Conservation (phyloP, 768 basidiomycete genomes). For the Calocybe indica region DNA sequence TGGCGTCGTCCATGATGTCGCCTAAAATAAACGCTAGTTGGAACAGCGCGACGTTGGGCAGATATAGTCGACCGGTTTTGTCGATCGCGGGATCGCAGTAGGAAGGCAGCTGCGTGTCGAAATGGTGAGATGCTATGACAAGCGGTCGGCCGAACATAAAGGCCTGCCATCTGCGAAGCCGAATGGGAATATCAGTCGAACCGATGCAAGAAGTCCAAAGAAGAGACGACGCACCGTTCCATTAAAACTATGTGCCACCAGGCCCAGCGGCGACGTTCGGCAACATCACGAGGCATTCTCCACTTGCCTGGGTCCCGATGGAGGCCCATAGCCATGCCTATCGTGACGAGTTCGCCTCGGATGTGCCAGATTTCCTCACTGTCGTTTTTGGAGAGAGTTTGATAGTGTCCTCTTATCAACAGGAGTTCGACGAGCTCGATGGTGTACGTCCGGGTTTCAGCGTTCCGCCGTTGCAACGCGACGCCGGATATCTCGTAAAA, state of each 20-base stretch:
- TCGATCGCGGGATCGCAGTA: constrained; percentile 60
- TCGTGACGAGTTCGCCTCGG: constrained; percentile 65
- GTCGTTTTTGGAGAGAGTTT: constrained; percentile 67
- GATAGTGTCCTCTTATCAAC: constrained; percentile 65
- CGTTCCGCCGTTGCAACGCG: constrained; percentile 56
- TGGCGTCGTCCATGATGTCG: constrained; percentile 81
- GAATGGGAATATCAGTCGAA: constrained; percentile 7
- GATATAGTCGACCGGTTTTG: constrained; percentile 57
- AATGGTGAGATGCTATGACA: constrained; percentile 73
- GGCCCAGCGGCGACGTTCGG: constrained; percentile 79
- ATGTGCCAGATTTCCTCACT: constrained; percentile 79
- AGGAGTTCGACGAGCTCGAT: constrained; percentile 75
- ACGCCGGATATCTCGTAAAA: constrained; percentile 67
- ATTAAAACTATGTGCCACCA: constrained; percentile 88
- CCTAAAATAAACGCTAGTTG: constrained; percentile 73
- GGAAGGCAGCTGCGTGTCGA: constrained; percentile 74
- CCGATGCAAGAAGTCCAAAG: constrained; percentile 4
- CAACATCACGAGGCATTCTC: constrained; percentile 60
- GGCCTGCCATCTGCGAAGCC: constrained; percentile 67
- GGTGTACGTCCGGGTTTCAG: constrained; percentile 54
- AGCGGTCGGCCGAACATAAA: constrained; percentile 83
- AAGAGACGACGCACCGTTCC: constrained; percentile 49
- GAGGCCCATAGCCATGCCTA: constrained; percentile 77
- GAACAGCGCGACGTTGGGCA: constrained; percentile 74
- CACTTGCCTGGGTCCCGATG: constrained; percentile 84